Conservation (phyloP, 345 rosid species). For the Citrus reticulata region DNA sequence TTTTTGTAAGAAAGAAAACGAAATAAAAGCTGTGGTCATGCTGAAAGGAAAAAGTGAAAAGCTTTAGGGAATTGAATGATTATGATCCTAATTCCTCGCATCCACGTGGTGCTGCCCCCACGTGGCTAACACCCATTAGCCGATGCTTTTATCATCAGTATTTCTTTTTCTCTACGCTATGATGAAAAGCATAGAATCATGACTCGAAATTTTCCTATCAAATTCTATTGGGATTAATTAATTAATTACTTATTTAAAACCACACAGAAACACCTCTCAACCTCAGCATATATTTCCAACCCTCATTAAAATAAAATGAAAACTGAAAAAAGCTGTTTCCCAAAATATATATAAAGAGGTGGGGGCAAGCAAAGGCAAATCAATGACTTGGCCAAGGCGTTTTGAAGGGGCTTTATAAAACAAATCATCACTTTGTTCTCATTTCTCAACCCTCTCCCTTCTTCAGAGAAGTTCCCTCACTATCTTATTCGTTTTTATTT, state of each 20-base stretch:
- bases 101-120: not conserved
- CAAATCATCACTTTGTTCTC: conserved; percentile 27
- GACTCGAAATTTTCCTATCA: not conserved
- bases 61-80: not conserved
- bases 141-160: not conserved
- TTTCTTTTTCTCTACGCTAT: not conserved
- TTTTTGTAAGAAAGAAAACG: no score
- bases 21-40: no score
- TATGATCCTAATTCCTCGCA: not conserved
- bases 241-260: not conserved
- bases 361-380: no score
- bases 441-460: conserved; percentile 33
- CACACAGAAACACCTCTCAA: no score
- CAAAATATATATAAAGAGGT: not conserved
- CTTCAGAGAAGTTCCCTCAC: not conserved
- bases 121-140: not conserved
- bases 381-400: not conserved
- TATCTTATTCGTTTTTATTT: no score
- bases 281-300: not conserved
- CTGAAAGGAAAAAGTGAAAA: no score
- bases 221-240: not conserved
- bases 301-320: not conserved
- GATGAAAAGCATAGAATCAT: not conserved
- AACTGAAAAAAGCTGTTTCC: not conserved
- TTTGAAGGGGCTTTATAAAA: not conserved